These are phyloP conservation scores for Alternaria consortialis DNA, from an alignment of 2,329 filamentous ascomycete genomes.

Conservation along the genomic window DNA sequence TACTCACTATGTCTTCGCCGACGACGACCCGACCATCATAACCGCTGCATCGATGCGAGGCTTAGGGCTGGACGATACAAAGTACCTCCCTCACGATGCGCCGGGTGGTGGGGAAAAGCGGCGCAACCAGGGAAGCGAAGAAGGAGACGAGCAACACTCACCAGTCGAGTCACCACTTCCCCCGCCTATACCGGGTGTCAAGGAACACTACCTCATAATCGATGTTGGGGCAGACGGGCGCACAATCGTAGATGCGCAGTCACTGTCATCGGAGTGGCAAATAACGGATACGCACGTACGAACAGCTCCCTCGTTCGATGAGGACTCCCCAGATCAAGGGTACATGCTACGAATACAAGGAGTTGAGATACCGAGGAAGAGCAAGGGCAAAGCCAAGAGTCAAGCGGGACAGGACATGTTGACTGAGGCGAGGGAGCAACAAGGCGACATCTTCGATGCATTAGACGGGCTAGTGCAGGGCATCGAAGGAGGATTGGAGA, in stretches of 20 bases:
- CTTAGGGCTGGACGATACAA: slow-evolving; percentile 59
- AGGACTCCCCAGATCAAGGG: slow-evolving; percentile 53
- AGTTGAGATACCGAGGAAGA: slow-evolving; percentile 47
- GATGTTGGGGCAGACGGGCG: slow-evolving; percentile 60
- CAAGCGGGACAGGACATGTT: slow-evolving; percentile 39
- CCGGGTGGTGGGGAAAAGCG: slow-evolving; percentile 32
- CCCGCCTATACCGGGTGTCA: slow-evolving; percentile 56
- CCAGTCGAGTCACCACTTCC: slow-evolving; percentile 55
- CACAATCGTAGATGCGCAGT: slow-evolving; percentile 73
- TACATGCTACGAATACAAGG: slow-evolving; percentile 73
- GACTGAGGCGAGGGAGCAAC: slow-evolving; percentile 41
- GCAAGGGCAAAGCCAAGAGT: slow-evolving; percentile 43
- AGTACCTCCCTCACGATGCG: slow-evolving; percentile 41
- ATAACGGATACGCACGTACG: slow-evolving; percentile 63
- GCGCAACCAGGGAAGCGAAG: slow-evolving; percentile 25
- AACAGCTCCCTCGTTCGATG: slow-evolving; percentile 70
- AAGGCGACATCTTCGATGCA: slow-evolving; percentile 47
- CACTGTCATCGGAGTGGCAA: slow-evolving; percentile 78
- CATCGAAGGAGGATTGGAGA: slow-evolving; percentile 48
- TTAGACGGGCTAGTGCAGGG: slow-evolving; percentile 49
- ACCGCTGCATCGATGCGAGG: slow-evolving; percentile 70
- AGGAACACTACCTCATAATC: slow-evolving; percentile 66
- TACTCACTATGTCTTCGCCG: slow-evolving; percentile 91
- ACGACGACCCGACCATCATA: slow-evolving; percentile 84
- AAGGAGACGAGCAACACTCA: slow-evolving; percentile 35